Evolutionary conservation across 305 asterid species (phyloP).

Genomic region (Plantago coronopus): DNA sequence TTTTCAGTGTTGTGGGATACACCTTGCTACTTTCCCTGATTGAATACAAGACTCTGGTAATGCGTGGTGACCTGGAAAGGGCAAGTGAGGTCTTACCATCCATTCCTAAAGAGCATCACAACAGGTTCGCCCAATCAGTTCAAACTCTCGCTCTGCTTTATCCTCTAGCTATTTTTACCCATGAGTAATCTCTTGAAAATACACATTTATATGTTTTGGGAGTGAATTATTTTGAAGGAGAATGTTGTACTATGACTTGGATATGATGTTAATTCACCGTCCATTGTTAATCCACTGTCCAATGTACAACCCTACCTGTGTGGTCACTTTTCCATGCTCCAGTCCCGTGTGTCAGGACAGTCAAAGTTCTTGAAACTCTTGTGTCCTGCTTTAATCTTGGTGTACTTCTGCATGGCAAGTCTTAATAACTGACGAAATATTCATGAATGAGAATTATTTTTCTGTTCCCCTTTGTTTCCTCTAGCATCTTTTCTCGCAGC

Average conservation of each 20-base stretch:
- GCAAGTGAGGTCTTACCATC: slow-evolving; percentile 84
- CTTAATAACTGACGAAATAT: not conserved
- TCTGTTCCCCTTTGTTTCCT: not conserved
- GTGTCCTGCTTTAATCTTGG: slow-evolving; percentile 6
- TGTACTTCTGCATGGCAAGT: not conserved
- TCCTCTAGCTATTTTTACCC: not conserved
- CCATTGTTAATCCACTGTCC: not conserved
- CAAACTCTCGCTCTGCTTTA: slow-evolving; percentile 2
- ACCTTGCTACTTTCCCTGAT: slow-evolving; percentile 88
- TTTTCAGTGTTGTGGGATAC: slow-evolving; percentile 78
- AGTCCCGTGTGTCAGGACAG: no score
- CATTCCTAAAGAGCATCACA: slow-evolving; percentile 89
- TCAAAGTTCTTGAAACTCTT: not conserved
- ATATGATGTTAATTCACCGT: not conserved
- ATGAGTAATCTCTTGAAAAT: not conserved
- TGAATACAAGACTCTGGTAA: slow-evolving; percentile 95
- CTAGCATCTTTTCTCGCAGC: slow-evolving; percentile 12
- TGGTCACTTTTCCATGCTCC: no score
- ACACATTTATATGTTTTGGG: no score
- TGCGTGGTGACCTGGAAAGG: slow-evolving; percentile 96
- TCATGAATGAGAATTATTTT: not conserved
- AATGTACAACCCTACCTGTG: no score
- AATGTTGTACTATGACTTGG: no score
- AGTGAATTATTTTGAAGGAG: no score
- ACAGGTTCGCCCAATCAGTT: slow-evolving; percentile 46